These are phyloP conservation scores for Dictyostelium capitatum DNA, from an alignment of 78 protist species.

Conservation along the genomic window DNA sequence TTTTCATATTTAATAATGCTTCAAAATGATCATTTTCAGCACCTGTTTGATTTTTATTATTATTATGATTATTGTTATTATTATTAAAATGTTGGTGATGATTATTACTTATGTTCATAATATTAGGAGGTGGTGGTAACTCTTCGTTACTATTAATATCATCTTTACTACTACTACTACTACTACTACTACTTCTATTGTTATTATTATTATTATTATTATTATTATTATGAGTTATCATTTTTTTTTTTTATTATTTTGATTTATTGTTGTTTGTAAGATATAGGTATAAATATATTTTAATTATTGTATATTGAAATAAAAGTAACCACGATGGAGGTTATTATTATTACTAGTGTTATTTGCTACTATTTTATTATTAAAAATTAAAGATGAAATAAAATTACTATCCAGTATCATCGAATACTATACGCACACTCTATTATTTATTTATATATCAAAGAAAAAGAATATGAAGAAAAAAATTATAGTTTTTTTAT, in stretches of 20 bases:
- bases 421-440: neutral
- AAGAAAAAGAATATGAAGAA: too few species aligned
- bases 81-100: neutral
- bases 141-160: neutral
- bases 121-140: neutral
- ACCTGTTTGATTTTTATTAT: neutral
- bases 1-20: neutral
- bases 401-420: neutral
- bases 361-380: neutral
- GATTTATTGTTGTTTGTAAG: neutral
- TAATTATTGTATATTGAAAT: neutral
- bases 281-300: neutral
- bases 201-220: neutral
- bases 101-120: neutral
- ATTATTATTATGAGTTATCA: neutral
- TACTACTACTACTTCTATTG: neutral
- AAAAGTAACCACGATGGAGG: conserved; percentile 16
- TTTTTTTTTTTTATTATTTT: neutral
- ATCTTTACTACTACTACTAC: neutral
- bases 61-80: neutral
- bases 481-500: too few species aligned
- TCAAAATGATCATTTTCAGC: neutral
- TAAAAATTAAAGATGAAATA: neutral
- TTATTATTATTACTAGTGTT: conserved; percentile 13
- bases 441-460: too few species aligned